Evolutionary conservation across 148 eudicot species (phyloP), one percentile per base, ranked within the genome.

Genomic region (Amaranthus hypochondriacus): DNA sequence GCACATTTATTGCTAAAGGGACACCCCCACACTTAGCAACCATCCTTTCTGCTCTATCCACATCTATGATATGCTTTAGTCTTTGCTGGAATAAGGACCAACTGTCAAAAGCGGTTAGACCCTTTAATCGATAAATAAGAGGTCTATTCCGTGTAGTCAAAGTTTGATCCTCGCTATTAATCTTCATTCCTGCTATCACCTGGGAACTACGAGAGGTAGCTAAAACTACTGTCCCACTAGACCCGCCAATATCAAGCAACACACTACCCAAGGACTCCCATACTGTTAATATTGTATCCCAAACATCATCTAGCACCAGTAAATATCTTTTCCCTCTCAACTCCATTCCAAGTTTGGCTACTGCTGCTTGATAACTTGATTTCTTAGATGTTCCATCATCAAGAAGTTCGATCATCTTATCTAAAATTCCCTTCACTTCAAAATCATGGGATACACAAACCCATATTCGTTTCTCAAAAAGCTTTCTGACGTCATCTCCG

Each of bases 251-350:
- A 21, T 66, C 72, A 5, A 18, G 54, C 78, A 75, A 66, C 13
- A 42, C 7, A 56, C 64, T 8, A 12, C 57, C 2, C 1, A 75
- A 39, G 18, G 72, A 39, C 9, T 66, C 64, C 77, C 66, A 75
- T n/a, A 55, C 69, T 43, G 6, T 52, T 65, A 48, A 53, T 14
- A 64, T 52, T 42, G 76, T 63, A 42, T 75, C 77, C 77, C 77
- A 75, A 6, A 75, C 71, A 56, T 75, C 77, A 66, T 75, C 77
- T 9, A 75, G 48, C 11, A 75, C 71, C 18, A 75, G 71, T 65
- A 75, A 56, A 67, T 56, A 75, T 53, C 71, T 75, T 57, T 75
- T 75, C 3, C 66, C 71, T 47, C 48, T 75, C 65, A 66, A 18
- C 1, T 75, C 49, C 13, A 47, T 67, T 39, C 49, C 56, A 57